Conservation (phyloP, 805 yeast species). For the Babjeviella inositovora region DNA sequence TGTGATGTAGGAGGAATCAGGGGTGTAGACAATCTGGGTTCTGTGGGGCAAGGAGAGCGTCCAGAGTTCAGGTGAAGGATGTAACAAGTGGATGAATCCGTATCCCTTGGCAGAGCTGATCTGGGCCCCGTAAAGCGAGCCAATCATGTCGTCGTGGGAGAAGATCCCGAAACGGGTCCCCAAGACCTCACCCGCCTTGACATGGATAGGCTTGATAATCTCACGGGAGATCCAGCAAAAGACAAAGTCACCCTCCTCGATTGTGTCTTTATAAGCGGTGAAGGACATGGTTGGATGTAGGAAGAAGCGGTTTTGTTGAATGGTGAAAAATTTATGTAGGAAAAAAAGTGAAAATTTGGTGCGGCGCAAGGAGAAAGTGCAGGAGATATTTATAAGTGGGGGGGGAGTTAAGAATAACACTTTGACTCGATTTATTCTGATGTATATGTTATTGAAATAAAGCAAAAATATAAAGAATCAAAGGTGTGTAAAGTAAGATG, state of each 20-base stretch:
- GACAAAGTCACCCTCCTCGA: slow-evolving; percentile 78
- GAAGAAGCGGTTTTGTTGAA: too few relatives aligned
- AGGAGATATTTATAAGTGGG: too few relatives aligned
- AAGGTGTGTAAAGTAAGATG: too few relatives aligned
- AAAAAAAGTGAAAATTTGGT: too few relatives aligned
- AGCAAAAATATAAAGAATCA: too few relatives aligned
- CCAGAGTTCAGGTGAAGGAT: slow-evolving; percentile 95
- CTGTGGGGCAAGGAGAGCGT: slow-evolving; percentile 90
- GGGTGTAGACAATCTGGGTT: slow-evolving; percentile 94
- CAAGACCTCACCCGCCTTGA: slow-evolving; percentile 41
- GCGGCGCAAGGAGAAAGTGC: too few relatives aligned
- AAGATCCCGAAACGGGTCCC: slow-evolving; percentile 86
- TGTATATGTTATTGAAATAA: too few relatives aligned
- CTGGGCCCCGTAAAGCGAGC: slow-evolving; percentile 72
- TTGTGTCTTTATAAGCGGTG: slow-evolving; percentile 40
- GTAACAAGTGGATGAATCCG: slow-evolving; percentile 77
- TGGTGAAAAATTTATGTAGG: too few relatives aligned
- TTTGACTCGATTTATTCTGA: too few relatives aligned
- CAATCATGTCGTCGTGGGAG: slow-evolving; percentile 75
- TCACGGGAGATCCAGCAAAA: slow-evolving; percentile 76
- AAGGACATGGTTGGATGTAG: too few relatives aligned
- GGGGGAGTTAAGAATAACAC: too few relatives aligned
- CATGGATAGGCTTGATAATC: slow-evolving; percentile 57
- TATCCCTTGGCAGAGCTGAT: slow-evolving; percentile 53
- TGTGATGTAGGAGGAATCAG: slow-evolving; percentile 82